These are phyloP conservation scores for Obelidium mucronatum DNA, from an alignment of 192 early-diverging fungal species.

Conservation along the genomic window DNA sequence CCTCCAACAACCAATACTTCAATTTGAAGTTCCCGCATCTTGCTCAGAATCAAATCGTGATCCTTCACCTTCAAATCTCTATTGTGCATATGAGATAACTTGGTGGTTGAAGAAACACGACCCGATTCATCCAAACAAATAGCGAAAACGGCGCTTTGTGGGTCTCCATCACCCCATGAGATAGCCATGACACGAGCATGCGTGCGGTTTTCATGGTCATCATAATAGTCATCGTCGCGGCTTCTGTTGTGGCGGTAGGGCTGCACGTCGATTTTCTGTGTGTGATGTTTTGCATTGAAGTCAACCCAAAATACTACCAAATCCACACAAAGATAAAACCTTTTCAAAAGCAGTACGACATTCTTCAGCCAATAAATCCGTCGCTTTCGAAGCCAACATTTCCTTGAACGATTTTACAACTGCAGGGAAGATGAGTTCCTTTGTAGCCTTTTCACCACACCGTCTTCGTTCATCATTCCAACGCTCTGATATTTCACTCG, in stretches of 20 bases:
- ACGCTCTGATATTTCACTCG: conserved; percentile 63
- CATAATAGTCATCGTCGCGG: conserved; percentile 50
- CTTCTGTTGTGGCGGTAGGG: conserved; percentile 55
- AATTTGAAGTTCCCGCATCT: conserved; percentile 67
- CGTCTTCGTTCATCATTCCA: conserved; percentile 84
- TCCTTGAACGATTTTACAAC: conserved; percentile 80
- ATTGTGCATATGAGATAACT: conserved; percentile 58
- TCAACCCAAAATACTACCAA: background rate
- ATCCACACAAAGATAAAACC: conserved; percentile 75
- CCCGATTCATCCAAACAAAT: conserved; percentile 83
- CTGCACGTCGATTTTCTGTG: conserved; percentile 72
- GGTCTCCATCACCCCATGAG: conserved; percentile 74
- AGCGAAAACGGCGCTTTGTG: conserved; percentile 62
- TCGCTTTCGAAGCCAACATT: conserved; percentile 74
- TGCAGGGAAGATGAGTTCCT: conserved; percentile 73
- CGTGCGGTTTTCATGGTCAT: conserved; percentile 47
- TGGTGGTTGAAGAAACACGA: conserved; percentile 65
- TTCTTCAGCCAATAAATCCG: conserved; percentile 70
- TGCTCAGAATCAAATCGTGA: conserved; percentile 54
- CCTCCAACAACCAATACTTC: conserved; percentile 87
- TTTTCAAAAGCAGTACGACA: conserved; percentile 71
- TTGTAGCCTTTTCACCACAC: conserved; percentile 64
- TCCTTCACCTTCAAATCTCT: conserved; percentile 44
- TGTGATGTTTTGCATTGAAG: too few relatives aligned
- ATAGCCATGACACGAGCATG: conserved; percentile 70